Evolutionary conservation across 176 grass and related monocot genomes (phyloP).

Genomic region (Urochloa ruziziensis): DNA sequence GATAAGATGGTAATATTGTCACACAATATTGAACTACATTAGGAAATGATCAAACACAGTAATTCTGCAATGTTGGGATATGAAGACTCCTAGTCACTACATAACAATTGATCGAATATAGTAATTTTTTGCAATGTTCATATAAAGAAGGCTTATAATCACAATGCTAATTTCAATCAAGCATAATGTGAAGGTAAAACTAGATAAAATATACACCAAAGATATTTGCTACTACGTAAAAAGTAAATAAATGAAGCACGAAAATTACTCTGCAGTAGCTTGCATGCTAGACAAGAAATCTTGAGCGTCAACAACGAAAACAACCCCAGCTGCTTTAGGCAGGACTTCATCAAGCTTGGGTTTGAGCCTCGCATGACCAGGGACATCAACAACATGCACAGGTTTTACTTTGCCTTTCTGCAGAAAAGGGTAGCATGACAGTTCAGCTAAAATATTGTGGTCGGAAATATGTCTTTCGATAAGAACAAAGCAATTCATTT

Average conservation of each 20-base stretch:
- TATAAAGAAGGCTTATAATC: neutral
- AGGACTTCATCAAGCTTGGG: slow-evolving; percentile 86
- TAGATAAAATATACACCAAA: neutral
- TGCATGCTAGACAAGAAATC: slow-evolving; percentile 90
- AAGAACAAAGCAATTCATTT: neutral
- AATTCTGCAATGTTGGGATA: neutral
- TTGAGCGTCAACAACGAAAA: slow-evolving; percentile 85
- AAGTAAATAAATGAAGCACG: neutral
- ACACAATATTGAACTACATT: neutral
- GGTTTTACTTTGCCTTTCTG: slow-evolving; percentile 79
- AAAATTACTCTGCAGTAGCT: slow-evolving; percentile 79
- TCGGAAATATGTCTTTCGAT: neutral
- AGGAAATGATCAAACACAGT: neutral
- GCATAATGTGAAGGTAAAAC: neutral
- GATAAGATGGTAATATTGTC: neutral
- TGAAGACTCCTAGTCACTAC: neutral
- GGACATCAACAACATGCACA: slow-evolving; percentile 90
- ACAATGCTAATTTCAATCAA: neutral
- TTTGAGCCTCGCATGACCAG: slow-evolving; percentile 93
- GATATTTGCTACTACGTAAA: neutral
- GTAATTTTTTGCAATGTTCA: neutral
- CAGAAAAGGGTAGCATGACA: slow-evolving; percentile 7
- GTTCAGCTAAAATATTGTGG: neutral
- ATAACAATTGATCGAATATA: neutral
- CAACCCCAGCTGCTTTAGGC: slow-evolving; percentile 67